Percentiles rank a stretch among this genome's conserved stretches.
phyloP scores from a whole-genome alignment of 1,139 yeast genomes.

The Pichiaceae sp. region DNA sequence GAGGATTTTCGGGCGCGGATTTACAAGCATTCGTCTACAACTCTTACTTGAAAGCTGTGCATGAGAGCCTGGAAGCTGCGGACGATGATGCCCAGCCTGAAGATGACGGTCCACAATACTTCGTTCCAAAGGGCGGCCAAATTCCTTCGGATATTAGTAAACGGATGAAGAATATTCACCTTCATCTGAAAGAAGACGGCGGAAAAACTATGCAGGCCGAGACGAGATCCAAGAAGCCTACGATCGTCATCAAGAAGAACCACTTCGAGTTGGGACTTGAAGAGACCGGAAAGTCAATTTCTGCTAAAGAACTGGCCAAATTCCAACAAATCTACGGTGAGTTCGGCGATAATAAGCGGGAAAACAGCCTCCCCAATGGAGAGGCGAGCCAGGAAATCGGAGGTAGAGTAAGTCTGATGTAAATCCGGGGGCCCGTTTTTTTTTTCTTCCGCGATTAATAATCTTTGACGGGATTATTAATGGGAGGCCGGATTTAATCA shows the following conservation, averaged over 20 bases:
- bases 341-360: conserved; percentile 64
- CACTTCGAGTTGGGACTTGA: conserved; percentile 59
- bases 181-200: background rate
- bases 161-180: background rate
- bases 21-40: conserved; percentile 87
- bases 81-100: conserved; percentile 32
- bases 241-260: conserved; percentile 35
- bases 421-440: background rate
- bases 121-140: background rate
- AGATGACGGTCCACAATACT: conserved; percentile 1
- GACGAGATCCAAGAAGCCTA: conserved; percentile 5
- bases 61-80: conserved; percentile 50
- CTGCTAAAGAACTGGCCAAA: conserved; percentile 59
- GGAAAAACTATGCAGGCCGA: background rate
- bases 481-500: no score
- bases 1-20: conserved; percentile 92
- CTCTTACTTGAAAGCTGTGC: conserved; percentile 88
- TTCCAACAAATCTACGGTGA: conserved; percentile 58
- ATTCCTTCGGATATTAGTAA: background rate
- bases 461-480: no score
- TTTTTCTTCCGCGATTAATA: no score
- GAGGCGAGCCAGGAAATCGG: conserved; percentile 78
- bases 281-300: conserved; percentile 85
- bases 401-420: conserved; percentile 49
- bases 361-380: conserved; percentile 88